These are phyloP conservation scores for Cercospora zeae-maydis DNA, from an alignment of 2,329 filamentous ascomycete species.

Conservation along the genomic window DNA sequence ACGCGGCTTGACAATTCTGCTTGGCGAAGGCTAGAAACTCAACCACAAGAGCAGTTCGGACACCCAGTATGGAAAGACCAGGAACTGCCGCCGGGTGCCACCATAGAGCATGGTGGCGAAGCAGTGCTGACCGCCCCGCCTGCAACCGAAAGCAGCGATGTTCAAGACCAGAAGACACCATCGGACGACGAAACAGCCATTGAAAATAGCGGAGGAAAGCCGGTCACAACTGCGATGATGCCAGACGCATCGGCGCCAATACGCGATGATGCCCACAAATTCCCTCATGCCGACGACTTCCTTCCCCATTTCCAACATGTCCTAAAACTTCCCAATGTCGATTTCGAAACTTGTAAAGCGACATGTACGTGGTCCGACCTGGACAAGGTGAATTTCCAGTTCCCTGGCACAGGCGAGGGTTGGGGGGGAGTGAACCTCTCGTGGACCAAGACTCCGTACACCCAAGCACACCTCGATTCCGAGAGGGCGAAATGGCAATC, in stretches of 20 bases:
- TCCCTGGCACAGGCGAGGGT: conserved; percentile 11
- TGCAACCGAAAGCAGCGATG: background rate
- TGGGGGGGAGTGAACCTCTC: conserved; percentile 10
- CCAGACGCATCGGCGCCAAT: background rate
- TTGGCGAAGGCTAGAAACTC: background rate
- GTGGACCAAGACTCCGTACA: conserved; percentile 7
- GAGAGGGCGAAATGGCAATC: conserved; percentile 24
- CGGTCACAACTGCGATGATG: background rate
- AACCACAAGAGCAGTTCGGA: background rate
- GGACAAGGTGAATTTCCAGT: conserved; percentile 18
- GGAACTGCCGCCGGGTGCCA: background rate
- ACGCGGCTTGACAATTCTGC: background rate
- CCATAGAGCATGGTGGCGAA: background rate
- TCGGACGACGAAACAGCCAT: background rate
- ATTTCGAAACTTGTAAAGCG: conserved; percentile 5
- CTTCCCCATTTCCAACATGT: conserved; percentile 14
- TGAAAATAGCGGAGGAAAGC: background rate
- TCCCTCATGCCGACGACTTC: conserved; percentile 14
- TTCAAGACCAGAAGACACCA: background rate
- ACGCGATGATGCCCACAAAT: conserved; percentile 10
- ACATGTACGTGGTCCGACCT: conserved; percentile 13
- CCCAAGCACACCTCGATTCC: conserved; percentile 20
- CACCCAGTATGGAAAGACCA: background rate
- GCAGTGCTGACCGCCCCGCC: background rate
- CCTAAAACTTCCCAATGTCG: conserved; percentile 8